Base-by-base conservation (phyloP, 2,329 filamentous ascomycete genomes). In the Cladosporium colombiae region DNA sequence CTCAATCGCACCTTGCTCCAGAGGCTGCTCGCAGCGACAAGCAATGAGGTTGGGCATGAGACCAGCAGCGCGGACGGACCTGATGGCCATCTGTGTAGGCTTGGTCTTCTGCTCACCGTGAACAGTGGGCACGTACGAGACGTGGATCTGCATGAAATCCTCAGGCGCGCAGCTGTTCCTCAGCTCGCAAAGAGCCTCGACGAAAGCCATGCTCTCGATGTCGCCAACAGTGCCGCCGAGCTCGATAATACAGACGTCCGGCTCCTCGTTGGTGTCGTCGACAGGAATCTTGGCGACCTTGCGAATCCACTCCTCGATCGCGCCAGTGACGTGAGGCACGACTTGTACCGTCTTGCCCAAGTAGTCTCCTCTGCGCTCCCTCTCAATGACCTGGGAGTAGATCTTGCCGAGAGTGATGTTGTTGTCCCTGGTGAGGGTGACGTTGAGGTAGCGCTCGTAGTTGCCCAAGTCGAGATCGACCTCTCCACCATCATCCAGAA, bases 341-440 rank as follows among this genome's bases (percentile, higher is more conserved):
- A 96, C 90, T 79, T 97, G 93, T 90, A 21, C 93, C 93, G 78
- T 90, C 89, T 90, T 90, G 70, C 94, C 94, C 14, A 98, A 86
- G 74, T 97, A 98, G 76, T 95, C 89, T 64, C 88, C 88, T 68
- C 81, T 80, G 70, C 88, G 82, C 79, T 90, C 88, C 68, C 87
- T 88, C 74, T 93, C 87, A 73, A 97, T 93, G 63, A 97, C 93
- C 73, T 91, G 88, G 75, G 92, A 85, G 81, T 97, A 98, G 72
- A 98, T 92, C 83, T 98, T 97, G 76, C 95, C 95, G 6, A 94
- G 97, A 3, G 95, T 99, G 79, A 99, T 96, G 80, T 98, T 98
- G 83, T 94, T 92, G 72, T 97, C 93, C 68, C 89, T 85, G 10
- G 88, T 92, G 68, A 98, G 84, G 64, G 89, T 91, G 70, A 94